Evolutionary conservation across 441 rosid genomes (phyloP), one percentile per base, ranked within the genome.

Genomic region (Biscutella laevigata): DNA sequence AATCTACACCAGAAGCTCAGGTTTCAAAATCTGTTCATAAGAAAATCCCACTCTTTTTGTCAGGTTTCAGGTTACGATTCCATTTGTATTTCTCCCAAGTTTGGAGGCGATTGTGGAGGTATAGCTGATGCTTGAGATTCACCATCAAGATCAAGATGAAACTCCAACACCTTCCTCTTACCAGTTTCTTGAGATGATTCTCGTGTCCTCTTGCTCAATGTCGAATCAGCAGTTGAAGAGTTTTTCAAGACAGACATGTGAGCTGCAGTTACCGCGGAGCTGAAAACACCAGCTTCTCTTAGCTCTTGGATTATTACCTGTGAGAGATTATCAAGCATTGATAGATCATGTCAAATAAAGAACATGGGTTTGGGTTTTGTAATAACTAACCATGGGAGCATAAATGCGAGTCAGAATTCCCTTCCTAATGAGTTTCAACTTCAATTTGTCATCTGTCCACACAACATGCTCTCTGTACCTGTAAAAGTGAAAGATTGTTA

Each of bases 381-480:
- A 21, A 15, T 29, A 6, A 74, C 84, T 63, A 42, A 90, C 98
- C 96, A 81, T 82, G 35, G 92, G 98, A 50, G 83, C 74, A 69
- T 81, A 69, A 61, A 87, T 77, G 67, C 85, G 80, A 45, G 81
- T 77, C 64, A 90, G 62, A 56, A 90, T 78, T 62, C 95, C 96
- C 71, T 77, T 83, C 70, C 71, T 80, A 69, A 79, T 11, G 41
- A 87, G 94, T 58, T 84, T 84, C 63, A 84, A 44, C 33, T 74
- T 87, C 70, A 79, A 21, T 2, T 57, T 28, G 47, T 61, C 53
- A 56, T 90, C 90, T 6, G 81, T 65, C 95, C 98, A 90, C 27
- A 90, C 94, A 6, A 90, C 73, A 29, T 58, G 84, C 49, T 87
- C 90, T 22, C 52, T 77, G 43, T 84, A 91, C 98, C 98, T 91